Evolutionary conservation across 345 rosid species (phyloP).

Genomic region (Microcos paniculata): DNA sequence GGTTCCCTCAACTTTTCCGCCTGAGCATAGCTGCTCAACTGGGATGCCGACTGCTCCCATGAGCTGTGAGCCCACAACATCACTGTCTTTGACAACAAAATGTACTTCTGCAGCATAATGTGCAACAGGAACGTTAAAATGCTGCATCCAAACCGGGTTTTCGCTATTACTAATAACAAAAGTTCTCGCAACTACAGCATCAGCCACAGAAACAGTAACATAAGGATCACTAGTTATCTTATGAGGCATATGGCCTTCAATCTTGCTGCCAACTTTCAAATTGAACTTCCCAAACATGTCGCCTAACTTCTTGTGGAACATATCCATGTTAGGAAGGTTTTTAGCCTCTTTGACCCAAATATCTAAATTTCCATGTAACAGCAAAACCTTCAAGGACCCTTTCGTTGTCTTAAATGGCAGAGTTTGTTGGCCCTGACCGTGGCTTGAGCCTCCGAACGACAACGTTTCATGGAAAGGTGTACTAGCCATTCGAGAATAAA

Average conservation of each 20-base stretch:
- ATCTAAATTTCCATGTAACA: slow-evolving; percentile 82
- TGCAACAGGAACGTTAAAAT: slow-evolving; percentile 76
- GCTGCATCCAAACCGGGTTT: slow-evolving; percentile 89
- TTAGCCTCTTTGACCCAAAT: slow-evolving; percentile 84
- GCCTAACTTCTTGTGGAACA: slow-evolving; percentile 64
- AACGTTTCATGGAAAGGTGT: slow-evolving; percentile 36
- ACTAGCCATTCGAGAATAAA: slow-evolving; percentile 41
- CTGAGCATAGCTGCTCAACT: slow-evolving; percentile 48
- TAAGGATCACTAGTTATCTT: slow-evolving; percentile 92
- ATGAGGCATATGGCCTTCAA: slow-evolving; percentile 43
- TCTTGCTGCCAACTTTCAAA: slow-evolving; percentile 47
- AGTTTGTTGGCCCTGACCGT: slow-evolving; percentile 50
- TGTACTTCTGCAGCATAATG: slow-evolving; percentile 74
- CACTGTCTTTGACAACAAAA: slow-evolving; percentile 78
- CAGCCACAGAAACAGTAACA: slow-evolving; percentile 61
- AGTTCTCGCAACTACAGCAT: slow-evolving; percentile 83
- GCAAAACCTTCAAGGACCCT: slow-evolving; percentile 50
- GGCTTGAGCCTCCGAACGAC: slow-evolving; percentile 73
- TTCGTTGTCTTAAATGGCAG: slow-evolving; percentile 55
- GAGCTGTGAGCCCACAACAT: slow-evolving; percentile 77
- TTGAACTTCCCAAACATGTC: slow-evolving; percentile 53
- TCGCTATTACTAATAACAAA: slow-evolving; percentile 72
- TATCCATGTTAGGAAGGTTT: slow-evolving; percentile 88
- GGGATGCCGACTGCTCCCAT: slow-evolving; percentile 85
- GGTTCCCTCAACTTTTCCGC: slow-evolving; percentile 57